Conservation (phyloP, 441 rosid genomes). For the Theobroma grandiflorum region DNA sequence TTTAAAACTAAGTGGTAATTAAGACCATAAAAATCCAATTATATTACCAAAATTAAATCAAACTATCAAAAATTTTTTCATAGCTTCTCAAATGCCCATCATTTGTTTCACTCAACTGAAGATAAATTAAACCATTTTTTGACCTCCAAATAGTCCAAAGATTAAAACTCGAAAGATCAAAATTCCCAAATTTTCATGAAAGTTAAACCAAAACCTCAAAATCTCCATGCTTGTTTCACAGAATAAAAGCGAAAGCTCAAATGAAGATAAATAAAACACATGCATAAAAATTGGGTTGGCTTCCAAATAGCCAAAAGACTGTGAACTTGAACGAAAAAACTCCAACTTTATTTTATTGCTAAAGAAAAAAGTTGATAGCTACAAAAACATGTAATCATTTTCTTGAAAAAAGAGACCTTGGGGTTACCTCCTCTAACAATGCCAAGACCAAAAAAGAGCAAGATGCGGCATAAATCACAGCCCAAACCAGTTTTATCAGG, state of each 20-base stretch:
- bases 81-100: neutral
- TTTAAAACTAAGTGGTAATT: neutral
- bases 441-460: constrained; percentile 90
- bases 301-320: neutral
- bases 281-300: neutral
- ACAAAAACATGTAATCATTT: neutral
- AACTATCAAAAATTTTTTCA: neutral
- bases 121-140: neutral
- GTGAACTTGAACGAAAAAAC: neutral
- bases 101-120: neutral
- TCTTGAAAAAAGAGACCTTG: neutral
- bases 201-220: neutral
- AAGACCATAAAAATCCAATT: neutral
- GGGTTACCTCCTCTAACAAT: constrained; percentile 83
- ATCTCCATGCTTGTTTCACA: neutral
- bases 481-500: constrained; percentile 98
- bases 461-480: constrained; percentile 88
- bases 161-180: neutral
- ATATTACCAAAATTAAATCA: constrained; percentile 2
- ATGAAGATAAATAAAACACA: neutral
- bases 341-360: neutral
- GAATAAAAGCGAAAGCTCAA: neutral
- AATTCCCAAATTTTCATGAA: neutral
- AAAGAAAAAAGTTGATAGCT: neutral
- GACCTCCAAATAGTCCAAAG: constrained; percentile 7